These are phyloP conservation scores for Tulasnella sp. DNA, from an alignment of 768 basidiomycete species.

Conservation along the genomic window DNA sequence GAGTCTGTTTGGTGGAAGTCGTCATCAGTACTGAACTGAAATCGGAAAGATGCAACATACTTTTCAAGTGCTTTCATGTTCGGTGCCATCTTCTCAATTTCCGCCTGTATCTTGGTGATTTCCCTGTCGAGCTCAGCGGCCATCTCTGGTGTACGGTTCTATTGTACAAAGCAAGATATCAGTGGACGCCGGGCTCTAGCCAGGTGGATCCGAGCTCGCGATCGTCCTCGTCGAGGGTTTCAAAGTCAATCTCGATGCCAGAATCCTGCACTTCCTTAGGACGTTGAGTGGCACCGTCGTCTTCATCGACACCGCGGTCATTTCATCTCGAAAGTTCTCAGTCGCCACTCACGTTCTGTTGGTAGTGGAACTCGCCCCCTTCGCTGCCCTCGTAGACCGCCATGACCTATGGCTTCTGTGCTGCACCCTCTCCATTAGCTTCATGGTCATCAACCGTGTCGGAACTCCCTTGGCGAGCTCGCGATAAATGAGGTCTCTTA, in stretches of 20 bases:
- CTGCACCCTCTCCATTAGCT: conserved; percentile 67
- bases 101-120: conserved; percentile 63
- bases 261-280: conserved; percentile 71
- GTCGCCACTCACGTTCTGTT: conserved; percentile 69
- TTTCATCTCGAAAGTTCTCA: conserved; percentile 76
- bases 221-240: conserved; percentile 66
- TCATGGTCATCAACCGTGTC: conserved; percentile 44
- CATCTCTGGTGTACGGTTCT: conserved; percentile 61
- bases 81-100: conserved; percentile 91
- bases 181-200: background rate
- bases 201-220: conserved; percentile 50
- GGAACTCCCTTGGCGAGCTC: conserved; percentile 46
- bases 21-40: background rate
- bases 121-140: conserved; percentile 68
- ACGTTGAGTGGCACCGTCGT: conserved; percentile 75
- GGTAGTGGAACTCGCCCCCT: conserved; percentile 83
- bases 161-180: conserved; percentile 16
- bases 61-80: conserved; percentile 95
- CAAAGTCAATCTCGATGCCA: conserved; percentile 87
- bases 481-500: conserved; percentile 93
- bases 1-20: conserved; percentile 45
- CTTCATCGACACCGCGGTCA: conserved; percentile 88
- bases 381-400: conserved; percentile 79
- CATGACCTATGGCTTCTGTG: conserved; percentile 92
- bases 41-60: conserved; percentile 40